Evolutionary conservation across 306 rosid species (phyloP).

Genomic region (Rosa rugosa): DNA sequence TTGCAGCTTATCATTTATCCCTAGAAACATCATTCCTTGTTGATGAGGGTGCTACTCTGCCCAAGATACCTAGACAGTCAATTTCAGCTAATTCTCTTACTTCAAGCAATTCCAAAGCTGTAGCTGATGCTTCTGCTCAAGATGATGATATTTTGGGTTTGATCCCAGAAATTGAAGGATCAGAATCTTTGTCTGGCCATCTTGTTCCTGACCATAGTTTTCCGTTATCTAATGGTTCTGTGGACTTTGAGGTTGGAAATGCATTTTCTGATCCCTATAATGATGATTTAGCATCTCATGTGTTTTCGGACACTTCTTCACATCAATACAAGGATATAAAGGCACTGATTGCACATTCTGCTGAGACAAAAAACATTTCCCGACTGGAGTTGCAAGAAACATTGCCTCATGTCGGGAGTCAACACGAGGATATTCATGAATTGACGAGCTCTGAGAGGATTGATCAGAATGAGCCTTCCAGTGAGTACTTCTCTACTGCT

Average conservation of each 20-base stretch:
- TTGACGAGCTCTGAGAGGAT: slow-evolving; percentile 39
- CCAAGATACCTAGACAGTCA: slow-evolving; percentile 53
- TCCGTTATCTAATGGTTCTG: slow-evolving; percentile 38
- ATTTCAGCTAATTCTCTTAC: slow-evolving; percentile 37
- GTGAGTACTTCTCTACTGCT: slow-evolving; percentile 79
- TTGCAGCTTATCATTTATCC: slow-evolving; percentile 98
- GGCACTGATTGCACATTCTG: slow-evolving; percentile 22
- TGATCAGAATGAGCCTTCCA: slow-evolving; percentile 63
- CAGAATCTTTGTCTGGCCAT: slow-evolving; percentile 36
- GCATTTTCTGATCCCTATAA: slow-evolving; percentile 33
- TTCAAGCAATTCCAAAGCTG: slow-evolving; percentile 37
- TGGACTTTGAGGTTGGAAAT: slow-evolving; percentile 36
- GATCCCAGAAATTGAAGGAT: slow-evolving; percentile 43
- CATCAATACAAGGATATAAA: slow-evolving; percentile 40
- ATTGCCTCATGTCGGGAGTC: slow-evolving; percentile 39
- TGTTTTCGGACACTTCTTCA: slow-evolving; percentile 31
- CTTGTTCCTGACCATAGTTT: slow-evolving; percentile 34
- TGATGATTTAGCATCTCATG: slow-evolving; percentile 42
- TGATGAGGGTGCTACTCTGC: slow-evolving; percentile 97
- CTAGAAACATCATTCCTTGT: slow-evolving; percentile 97
- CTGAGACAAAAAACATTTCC: slow-evolving; percentile 35
- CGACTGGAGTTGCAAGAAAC: slow-evolving; percentile 47
- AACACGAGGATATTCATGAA: slow-evolving; percentile 44
- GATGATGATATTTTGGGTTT: slow-evolving; percentile 32
- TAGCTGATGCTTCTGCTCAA: slow-evolving; percentile 39